These are phyloP conservation scores for Rhizophagus prolifer DNA, from an alignment of 192 early-diverging fungal genomes.

Conservation along the genomic window DNA sequence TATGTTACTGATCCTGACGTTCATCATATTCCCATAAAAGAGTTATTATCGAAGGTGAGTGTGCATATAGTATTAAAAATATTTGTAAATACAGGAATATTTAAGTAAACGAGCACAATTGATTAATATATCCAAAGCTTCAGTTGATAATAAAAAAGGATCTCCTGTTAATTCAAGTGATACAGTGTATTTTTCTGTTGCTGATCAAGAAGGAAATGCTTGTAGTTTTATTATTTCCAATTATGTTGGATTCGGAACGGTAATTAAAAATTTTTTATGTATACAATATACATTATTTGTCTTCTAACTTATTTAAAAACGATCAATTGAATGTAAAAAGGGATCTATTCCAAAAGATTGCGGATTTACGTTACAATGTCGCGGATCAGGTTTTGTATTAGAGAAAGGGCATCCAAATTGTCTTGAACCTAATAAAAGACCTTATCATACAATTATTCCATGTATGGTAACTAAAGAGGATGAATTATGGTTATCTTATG, in stretches of 20 bases:
- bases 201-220: constrained; percentile 76
- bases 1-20: constrained; percentile 68
- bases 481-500: constrained; percentile 47
- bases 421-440: constrained; percentile 65
- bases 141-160: constrained; percentile 52
- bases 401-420: constrained; percentile 61
- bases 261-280: not conserved
- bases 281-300: not conserved
- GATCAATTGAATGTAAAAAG: constrained; percentile 25
- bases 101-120: constrained; percentile 53
- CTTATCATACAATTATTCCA: constrained; percentile 81
- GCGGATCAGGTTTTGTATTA: constrained; percentile 66
- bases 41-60: constrained; percentile 52
- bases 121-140: constrained; percentile 51
- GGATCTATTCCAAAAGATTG: constrained; percentile 57
- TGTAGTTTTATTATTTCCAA: constrained; percentile 74
- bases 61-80: not conserved
- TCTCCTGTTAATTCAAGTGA: constrained; percentile 62
- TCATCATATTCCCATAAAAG: constrained; percentile 45
- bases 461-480: constrained; percentile 56
- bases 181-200: constrained; percentile 76
- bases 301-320: constrained; percentile 29
- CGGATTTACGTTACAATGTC: constrained; percentile 69
- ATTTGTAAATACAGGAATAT: constrained; percentile 42
- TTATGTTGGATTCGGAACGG: constrained; percentile 50